These are phyloP conservation scores for Scheffersomyces parashehatae DNA, from an alignment of 1,139 yeast genomes.

Conservation along the genomic window DNA sequence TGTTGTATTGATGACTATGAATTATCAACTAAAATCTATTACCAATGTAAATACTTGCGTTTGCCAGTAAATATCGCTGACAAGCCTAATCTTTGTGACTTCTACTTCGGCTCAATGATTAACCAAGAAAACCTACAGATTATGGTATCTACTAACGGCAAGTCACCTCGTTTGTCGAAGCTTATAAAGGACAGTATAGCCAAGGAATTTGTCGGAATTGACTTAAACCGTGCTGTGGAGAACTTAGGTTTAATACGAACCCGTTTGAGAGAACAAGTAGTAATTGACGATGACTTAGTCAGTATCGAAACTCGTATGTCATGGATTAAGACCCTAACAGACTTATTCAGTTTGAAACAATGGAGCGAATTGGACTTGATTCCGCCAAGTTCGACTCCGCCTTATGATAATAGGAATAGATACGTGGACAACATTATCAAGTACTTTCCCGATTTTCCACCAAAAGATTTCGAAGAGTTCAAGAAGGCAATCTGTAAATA, in stretches of 20 bases:
- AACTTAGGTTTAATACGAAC: constrained; percentile 62
- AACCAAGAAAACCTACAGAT: constrained; percentile 77
- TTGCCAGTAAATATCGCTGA: constrained; percentile 84
- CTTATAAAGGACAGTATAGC: constrained; percentile 63
- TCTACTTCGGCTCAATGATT: constrained; percentile 80
- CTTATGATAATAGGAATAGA: constrained; percentile 14
- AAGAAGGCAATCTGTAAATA: constrained; percentile 8
- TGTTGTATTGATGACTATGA: constrained; percentile 77
- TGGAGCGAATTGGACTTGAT: constrained; percentile 51
- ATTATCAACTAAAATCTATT: constrained; percentile 58
- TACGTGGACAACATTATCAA: constrained; percentile 31
- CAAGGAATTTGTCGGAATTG: constrained; percentile 40
- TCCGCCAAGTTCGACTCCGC: constrained; percentile 14
- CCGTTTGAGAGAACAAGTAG: constrained; percentile 45
- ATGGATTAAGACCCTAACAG: constrained; percentile 71
- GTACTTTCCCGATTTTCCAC: constrained; percentile 45
- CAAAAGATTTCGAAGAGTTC: constrained; percentile 35
- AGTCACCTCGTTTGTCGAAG: constrained; percentile 74
- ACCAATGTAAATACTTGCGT: constrained; percentile 52
- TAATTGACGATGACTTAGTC: constrained; percentile 47
- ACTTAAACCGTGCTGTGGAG: constrained; percentile 59
- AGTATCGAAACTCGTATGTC: constrained; percentile 67
- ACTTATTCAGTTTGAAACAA: constrained; percentile 54
- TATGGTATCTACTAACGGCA: constrained; percentile 83
- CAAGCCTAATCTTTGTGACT: constrained; percentile 80